Conservation (phyloP, 768 basidiomycete species). For the Termitomyces sp. region DNA sequence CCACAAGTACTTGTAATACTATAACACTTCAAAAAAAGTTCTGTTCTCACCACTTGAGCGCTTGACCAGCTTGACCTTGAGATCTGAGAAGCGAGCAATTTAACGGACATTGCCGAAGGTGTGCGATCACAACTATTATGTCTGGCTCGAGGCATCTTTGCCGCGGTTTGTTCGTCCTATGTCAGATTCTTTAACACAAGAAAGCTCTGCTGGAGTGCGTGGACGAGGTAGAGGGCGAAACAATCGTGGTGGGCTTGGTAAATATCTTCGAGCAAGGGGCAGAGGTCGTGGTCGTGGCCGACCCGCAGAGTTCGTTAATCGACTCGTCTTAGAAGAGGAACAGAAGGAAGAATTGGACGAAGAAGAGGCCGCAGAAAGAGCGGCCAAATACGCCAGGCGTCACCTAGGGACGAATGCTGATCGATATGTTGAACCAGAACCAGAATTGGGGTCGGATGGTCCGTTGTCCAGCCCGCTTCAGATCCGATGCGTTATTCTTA, state of each 20-base stretch:
- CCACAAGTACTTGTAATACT: no score
- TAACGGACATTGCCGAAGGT: not conserved
- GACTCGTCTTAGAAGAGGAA: slow-evolving; percentile 30
- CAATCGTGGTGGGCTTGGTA: slow-evolving; percentile 15
- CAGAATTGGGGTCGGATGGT: slow-evolving; percentile 72
- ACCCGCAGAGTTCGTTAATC: slow-evolving; percentile 34
- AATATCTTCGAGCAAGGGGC: slow-evolving; percentile 15
- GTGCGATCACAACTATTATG: no score
- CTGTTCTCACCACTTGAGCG: not conserved
- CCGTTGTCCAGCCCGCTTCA: slow-evolving; percentile 11
- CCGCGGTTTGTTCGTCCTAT: not conserved
- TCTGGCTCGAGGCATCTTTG: not conserved
- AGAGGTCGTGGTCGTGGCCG: slow-evolving; percentile 41
- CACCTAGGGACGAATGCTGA: slow-evolving; percentile 67
- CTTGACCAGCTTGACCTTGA: no score
- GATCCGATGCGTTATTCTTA: not conserved
- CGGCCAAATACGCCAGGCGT: slow-evolving; percentile 49
- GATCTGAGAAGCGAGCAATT: not conserved
- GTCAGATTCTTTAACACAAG: not conserved
- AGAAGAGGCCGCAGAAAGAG: slow-evolving; percentile 45
- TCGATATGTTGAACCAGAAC: slow-evolving; percentile 67
- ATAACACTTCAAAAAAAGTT: not conserved
- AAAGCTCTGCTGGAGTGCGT: slow-evolving; percentile 2
- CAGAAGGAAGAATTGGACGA: slow-evolving; percentile 39
- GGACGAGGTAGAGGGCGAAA: slow-evolving; percentile 12